These are phyloP conservation scores for Populus euphratica DNA, from an alignment of 345 rosid species.

Conservation along the genomic window DNA sequence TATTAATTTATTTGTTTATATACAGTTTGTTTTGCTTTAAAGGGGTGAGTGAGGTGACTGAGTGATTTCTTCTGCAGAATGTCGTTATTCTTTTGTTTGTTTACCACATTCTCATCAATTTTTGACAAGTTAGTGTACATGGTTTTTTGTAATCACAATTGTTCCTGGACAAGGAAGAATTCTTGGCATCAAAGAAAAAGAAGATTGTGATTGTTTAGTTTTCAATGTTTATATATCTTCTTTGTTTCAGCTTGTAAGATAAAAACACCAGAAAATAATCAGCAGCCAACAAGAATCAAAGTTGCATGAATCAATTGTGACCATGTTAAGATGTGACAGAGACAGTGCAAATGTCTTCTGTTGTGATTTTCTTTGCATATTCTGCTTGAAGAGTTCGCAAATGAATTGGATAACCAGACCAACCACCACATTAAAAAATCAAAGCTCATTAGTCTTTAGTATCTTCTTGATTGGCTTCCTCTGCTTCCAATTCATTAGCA, in stretches of 20 bases:
- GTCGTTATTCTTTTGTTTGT: background rate
- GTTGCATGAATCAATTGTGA: background rate
- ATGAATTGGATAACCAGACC: background rate
- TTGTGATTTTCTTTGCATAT: background rate
- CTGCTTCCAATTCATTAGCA: background rate
- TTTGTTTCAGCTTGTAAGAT: background rate
- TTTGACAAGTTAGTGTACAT: background rate
- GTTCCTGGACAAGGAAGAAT: background rate
- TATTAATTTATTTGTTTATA: too few relatives aligned
- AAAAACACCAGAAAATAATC: background rate
- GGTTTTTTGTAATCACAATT: background rate
- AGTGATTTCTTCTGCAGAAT: background rate
- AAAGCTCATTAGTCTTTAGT: background rate
- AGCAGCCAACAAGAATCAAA: background rate
- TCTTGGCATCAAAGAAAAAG: background rate
- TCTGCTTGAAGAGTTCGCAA: background rate
- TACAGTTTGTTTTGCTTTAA: background rate
- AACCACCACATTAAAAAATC: background rate
- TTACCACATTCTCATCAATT: background rate
- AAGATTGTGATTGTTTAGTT: background rate
- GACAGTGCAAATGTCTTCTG: background rate
- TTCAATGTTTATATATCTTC: background rate
- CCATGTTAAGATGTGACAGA: background rate
- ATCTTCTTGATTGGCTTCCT: background rate
- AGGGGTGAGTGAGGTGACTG: background rate